Evolutionary conservation across 495 filamentous ascomycete genomes (phyloP).

Genomic region (Articulospora tetracladia): DNA sequence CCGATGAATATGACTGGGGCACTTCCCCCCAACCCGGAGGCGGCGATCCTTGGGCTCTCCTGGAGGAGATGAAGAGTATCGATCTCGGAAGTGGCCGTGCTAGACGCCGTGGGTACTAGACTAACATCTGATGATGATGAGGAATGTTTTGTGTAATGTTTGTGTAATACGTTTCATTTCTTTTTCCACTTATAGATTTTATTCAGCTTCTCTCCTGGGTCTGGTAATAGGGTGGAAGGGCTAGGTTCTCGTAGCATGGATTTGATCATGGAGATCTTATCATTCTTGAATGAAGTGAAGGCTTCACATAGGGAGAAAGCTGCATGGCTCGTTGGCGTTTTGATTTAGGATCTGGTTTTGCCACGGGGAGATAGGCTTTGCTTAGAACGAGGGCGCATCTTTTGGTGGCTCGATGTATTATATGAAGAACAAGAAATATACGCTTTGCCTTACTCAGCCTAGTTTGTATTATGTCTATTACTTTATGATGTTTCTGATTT

Average conservation of each 20-base stretch:
- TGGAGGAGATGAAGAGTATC: slow-evolving; percentile 77
- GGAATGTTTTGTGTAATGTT: background rate
- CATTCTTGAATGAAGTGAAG: too few relatives aligned
- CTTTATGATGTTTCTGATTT: too few relatives aligned
- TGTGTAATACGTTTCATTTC: background rate
- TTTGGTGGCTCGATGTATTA: too few relatives aligned
- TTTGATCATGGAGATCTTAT: too few relatives aligned
- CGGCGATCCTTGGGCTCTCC: slow-evolving; percentile 57
- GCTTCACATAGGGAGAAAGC: too few relatives aligned
- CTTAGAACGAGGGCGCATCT: too few relatives aligned
- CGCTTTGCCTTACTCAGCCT: too few relatives aligned
- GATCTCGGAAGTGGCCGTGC: slow-evolving; percentile 66
- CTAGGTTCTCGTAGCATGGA: background rate
- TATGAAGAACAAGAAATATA: too few relatives aligned
- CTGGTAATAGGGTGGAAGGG: background rate
- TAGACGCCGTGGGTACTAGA: slow-evolving; percentile 13
- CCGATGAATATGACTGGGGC: slow-evolving; percentile 40
- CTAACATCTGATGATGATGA: background rate
- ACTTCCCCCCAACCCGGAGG: slow-evolving; percentile 21
- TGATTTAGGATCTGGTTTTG: too few relatives aligned
- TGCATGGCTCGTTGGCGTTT: too few relatives aligned
- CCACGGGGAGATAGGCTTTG: too few relatives aligned
- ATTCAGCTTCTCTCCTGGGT: background rate
- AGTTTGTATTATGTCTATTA: too few relatives aligned
- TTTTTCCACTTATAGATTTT: background rate